phyloP scores from a whole-genome alignment of 805 yeast genomes.

The Candida boidinii region DNA sequence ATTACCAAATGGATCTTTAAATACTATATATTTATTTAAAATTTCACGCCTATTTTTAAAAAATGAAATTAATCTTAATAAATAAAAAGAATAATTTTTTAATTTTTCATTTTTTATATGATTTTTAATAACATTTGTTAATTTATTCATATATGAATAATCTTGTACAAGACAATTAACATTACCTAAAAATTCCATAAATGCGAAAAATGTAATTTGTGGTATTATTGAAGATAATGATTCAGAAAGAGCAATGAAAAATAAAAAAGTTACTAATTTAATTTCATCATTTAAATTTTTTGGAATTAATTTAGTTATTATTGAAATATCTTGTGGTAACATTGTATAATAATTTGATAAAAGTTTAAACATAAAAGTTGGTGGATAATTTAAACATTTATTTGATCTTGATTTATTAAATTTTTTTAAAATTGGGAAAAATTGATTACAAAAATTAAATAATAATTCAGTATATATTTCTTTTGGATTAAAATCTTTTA shows the following conservation, averaged over 20 bases:
- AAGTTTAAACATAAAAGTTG: conserved; percentile 5
- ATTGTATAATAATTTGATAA: conserved; percentile 7
- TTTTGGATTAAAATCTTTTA: neutral
- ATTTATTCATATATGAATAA: neutral
- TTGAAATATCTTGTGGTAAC: conserved; percentile 6
- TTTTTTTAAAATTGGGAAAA: neutral
- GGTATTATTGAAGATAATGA: conserved; percentile 13
- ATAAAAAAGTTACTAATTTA: conserved; percentile 9
- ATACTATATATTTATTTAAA: conserved; percentile 5
- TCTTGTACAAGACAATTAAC: neutral
- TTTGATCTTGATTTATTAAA: neutral
- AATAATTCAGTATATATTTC: neutral
- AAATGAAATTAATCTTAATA: conserved; percentile 9
- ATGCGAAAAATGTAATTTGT: conserved; percentile 7
- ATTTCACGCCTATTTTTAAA: conserved; percentile 9
- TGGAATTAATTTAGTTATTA: conserved; percentile 5
- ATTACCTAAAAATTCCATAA: conserved; percentile 11
- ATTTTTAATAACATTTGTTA: neutral
- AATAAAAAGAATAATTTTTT: conserved; percentile 4
- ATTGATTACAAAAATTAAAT: neutral
- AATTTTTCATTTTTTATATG: neutral
- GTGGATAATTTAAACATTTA: conserved; percentile 6
- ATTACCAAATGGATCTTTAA: conserved; percentile 5
- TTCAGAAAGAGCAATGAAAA: conserved; percentile 13
- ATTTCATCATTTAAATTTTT: conserved; percentile 4